Base-by-base conservation (phyloP, 1,139 yeast species). In the Starmera stellimalicola region DNA sequence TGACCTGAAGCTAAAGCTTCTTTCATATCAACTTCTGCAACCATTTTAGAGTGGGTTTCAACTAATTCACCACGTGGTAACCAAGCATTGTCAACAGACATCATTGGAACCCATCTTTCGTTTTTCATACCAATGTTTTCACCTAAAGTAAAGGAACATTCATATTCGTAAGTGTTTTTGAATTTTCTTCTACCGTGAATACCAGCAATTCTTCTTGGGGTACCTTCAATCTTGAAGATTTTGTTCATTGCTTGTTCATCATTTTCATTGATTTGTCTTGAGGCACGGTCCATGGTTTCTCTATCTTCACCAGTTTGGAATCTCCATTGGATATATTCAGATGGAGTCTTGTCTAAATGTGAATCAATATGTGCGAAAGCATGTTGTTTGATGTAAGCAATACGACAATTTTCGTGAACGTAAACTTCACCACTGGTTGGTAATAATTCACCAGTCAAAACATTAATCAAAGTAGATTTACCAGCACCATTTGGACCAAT, bases 271-370 rank as follows among this genome's bases (percentile, higher is more conserved):
- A 91, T 85, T 69, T 82, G 93, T 78, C 98, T 85, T 67, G 94
- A 85, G 65, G 98, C 98, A 77, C 97, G 85, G 76, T 91, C 98
- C 97, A 91, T 91, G 70, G 98, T 91, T 77, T 91, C 98, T 76
- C 98, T 85, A 70, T 91, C 98, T 75, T 91, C 98, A 85, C 98
- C 98, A 63, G 98, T 91, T 76, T 91, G 98, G 96, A 88, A 91
- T 79, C 98, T 88, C 98, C 98, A 91, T 77, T 91, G 98, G 55
- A 91, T 91, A 73, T 91, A 91, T 75, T 91, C 98, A 60, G 96
- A 87, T 62, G 98, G 98, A 61, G 98, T 91, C 78, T 83, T 83
- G 78, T 91, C 98, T 69, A 88, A 79, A 65, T 91, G 98, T 67
- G 84, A 77, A 71, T 91, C 98, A 62, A 91, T 87, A 68, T 91